Evolutionary conservation across 176 grass and related monocot species (phyloP).

Genomic region (Pharus latifolius): DNA sequence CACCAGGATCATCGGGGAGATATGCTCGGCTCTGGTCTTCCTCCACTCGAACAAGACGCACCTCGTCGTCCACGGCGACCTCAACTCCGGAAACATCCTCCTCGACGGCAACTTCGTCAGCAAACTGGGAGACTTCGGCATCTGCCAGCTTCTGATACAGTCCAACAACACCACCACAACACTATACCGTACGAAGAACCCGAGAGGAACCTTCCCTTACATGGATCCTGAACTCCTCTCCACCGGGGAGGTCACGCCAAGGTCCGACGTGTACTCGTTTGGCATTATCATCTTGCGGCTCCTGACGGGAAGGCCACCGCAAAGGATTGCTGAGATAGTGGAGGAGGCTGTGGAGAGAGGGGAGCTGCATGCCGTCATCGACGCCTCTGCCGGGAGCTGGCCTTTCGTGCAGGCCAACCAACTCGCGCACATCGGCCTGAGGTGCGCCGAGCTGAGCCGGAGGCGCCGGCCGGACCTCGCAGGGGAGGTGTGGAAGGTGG

Average conservation of each 20-base stretch:
- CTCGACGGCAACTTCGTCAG: conserved; percentile 60
- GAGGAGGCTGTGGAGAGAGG: conserved; percentile 47
- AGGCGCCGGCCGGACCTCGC: conserved; percentile 40
- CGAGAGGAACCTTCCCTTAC: conserved; percentile 31
- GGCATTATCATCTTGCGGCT: conserved; percentile 63
- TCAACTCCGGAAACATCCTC: conserved; percentile 66
- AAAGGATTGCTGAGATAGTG: conserved; percentile 39
- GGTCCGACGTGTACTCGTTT: conserved; percentile 64
- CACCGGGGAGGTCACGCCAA: conserved; percentile 33
- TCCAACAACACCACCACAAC: conserved; percentile 22
- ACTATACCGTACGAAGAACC: conserved; percentile 20
- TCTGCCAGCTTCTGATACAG: conserved; percentile 27
- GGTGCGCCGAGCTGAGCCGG: conserved; percentile 38
- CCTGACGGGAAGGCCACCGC: conserved; percentile 47
- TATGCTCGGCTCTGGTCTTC: conserved; percentile 74
- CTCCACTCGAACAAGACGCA: conserved; percentile 57
- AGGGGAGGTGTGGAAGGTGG: conserved; percentile 31
- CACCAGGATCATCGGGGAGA: conserved; percentile 50
- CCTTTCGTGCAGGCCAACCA: conserved; percentile 63
- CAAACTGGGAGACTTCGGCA: conserved; percentile 58
- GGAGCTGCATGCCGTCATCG: conserved; percentile 38
- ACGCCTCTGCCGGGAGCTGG: conserved; percentile 61
- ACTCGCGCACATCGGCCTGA: conserved; percentile 53
- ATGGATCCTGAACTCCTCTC: conserved; percentile 57
- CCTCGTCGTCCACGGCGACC: conserved; percentile 51